phyloP scores from a whole-genome alignment of 768 basidiomycete species.

The Russula sp. region DNA sequence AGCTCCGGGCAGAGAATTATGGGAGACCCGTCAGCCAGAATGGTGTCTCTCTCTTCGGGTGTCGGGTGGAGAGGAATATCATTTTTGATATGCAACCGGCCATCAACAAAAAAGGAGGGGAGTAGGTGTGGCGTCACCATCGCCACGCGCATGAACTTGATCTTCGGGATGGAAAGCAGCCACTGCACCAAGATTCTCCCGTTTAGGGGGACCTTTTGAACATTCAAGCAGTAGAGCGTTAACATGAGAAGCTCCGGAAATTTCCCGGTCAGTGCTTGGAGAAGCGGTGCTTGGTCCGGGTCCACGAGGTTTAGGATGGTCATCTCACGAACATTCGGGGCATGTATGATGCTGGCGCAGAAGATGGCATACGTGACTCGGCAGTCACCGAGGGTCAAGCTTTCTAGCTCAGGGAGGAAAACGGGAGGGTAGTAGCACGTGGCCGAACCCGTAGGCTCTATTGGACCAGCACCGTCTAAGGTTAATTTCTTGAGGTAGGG shows the following conservation, averaged over 20 bases:
- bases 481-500: slow-evolving; percentile 46
- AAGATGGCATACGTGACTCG: slow-evolving; percentile 40
- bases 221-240: slow-evolving; percentile 42
- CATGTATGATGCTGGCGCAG: slow-evolving; percentile 42
- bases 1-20: slow-evolving; percentile 11
- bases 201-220: slow-evolving; percentile 26
- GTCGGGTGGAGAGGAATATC: slow-evolving; percentile 11
- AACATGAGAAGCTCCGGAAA: slow-evolving; percentile 50
- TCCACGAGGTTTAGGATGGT: slow-evolving; percentile 48
- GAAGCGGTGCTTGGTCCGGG: slow-evolving; percentile 44
- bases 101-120: slow-evolving; percentile 1
- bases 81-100: slow-evolving; percentile 9
- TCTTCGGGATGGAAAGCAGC: slow-evolving; percentile 50
- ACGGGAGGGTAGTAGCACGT: slow-evolving; percentile 32
- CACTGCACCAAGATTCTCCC: slow-evolving; percentile 37
- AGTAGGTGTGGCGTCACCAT: slow-evolving; percentile 1
- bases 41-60: not conserved
- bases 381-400: slow-evolving; percentile 52
- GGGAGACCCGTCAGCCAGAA: not conserved
- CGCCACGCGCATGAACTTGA: slow-evolving; percentile 28
- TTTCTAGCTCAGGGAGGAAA: slow-evolving; percentile 41
- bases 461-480: slow-evolving; percentile 57
- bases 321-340: slow-evolving; percentile 50
- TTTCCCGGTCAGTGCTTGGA: slow-evolving; percentile 37
- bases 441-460: slow-evolving; percentile 24